Evolutionary conservation across 2,329 filamentous ascomycete species (phyloP).

Genomic region (Aspergillus pseudonomiae): DNA sequence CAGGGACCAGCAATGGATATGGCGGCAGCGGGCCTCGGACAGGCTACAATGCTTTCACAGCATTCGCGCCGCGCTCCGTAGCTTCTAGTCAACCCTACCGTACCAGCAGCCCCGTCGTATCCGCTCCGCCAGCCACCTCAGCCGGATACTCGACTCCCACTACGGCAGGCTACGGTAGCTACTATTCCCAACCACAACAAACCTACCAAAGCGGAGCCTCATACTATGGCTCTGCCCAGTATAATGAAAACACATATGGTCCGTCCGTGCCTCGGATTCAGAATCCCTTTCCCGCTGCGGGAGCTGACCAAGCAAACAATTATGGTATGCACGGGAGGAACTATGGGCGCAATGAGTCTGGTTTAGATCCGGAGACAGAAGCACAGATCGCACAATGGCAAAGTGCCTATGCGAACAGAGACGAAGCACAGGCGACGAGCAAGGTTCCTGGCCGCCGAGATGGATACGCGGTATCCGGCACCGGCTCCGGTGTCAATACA

Average conservation of each 20-base stretch:
- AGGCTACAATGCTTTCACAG: slow-evolving; percentile 52
- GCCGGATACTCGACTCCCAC: slow-evolving; percentile 42
- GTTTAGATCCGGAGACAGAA: slow-evolving; percentile 76
- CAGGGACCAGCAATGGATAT: slow-evolving; percentile 31
- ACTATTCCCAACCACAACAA: slow-evolving; percentile 45
- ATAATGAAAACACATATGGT: slow-evolving; percentile 50
- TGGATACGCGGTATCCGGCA: slow-evolving; percentile 41
- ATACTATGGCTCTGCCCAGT: slow-evolving; percentile 54
- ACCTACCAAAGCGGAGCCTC: slow-evolving; percentile 36
- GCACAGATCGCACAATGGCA: slow-evolving; percentile 95
- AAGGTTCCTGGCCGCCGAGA: slow-evolving; percentile 46
- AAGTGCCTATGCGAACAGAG: slow-evolving; percentile 76
- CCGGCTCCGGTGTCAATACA: slow-evolving; percentile 46
- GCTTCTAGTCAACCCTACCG: slow-evolving; percentile 47
- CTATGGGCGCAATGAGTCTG: slow-evolving; percentile 41
- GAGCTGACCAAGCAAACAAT: slow-evolving; percentile 37
- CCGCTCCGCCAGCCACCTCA: slow-evolving; percentile 38
- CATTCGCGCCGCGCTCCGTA: slow-evolving; percentile 64
- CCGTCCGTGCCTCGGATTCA: slow-evolving; percentile 69
- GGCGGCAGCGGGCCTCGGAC: slow-evolving; percentile 35
- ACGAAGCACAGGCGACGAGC: slow-evolving; percentile 48
- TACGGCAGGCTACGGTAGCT: slow-evolving; percentile 43
- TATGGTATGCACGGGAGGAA: slow-evolving; percentile 31
- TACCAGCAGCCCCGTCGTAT: slow-evolving; percentile 40
- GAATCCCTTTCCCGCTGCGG: slow-evolving; percentile 77